Evolutionary conservation across 2,329 filamentous ascomycete genomes (phyloP).

Genomic region (Nannizziopsis barbatae): DNA sequence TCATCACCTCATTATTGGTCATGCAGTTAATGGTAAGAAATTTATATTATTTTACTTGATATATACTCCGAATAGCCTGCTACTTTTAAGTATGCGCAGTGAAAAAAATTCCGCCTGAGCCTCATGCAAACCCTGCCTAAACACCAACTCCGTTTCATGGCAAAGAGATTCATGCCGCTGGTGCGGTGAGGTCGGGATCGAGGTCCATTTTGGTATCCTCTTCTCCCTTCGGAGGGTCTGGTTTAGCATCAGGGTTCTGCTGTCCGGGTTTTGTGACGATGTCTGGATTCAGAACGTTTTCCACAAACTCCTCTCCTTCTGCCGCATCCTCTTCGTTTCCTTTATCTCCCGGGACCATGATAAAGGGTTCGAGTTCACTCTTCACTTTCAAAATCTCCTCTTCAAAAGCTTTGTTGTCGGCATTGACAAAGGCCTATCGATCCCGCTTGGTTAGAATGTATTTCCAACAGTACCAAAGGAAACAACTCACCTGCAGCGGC

Average conservation of each 20-base stretch:
- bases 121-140: too few relatives aligned
- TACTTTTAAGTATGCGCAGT: background rate
- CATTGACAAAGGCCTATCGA: constrained; percentile 38
- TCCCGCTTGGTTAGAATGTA: background rate
- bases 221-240: background rate
- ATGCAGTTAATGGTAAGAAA: too few relatives aligned
- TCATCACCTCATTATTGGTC: background rate
- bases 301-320: background rate
- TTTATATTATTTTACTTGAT: too few relatives aligned
- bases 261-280: background rate
- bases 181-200: background rate
- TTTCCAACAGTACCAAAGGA: background rate
- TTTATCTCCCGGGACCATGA: constrained; percentile 1
- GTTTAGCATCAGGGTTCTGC: background rate
- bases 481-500: constrained; percentile 28
- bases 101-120: too few relatives aligned
- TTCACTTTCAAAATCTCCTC: constrained; percentile 25
- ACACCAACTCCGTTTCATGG: too few relatives aligned
- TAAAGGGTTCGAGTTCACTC: constrained; percentile 9
- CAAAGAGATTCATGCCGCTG: background rate
- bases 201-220: too few relatives aligned
- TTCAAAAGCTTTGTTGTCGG: constrained; percentile 38
- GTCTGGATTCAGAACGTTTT: background rate
- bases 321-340: constrained; percentile 8
- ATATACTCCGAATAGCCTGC: background rate